Percentiles rank a stretch among this genome's conserved stretches.
phyloP scores from a whole-genome alignment of 495 filamentous ascomycete genomes.

The Aspergillus campestris region DNA sequence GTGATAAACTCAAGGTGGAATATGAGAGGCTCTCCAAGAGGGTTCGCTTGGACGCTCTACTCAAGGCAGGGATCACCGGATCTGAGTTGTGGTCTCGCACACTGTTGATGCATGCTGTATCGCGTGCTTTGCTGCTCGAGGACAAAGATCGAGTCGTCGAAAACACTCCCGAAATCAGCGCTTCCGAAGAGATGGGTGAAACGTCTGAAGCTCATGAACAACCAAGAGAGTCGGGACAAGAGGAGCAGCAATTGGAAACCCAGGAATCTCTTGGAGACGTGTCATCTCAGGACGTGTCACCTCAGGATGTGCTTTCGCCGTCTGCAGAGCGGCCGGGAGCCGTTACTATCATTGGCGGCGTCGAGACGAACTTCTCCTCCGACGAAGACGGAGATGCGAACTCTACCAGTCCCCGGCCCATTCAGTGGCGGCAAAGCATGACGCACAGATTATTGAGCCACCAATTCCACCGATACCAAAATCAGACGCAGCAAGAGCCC shows the following conservation, averaged over 20 bases:
- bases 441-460: too few species aligned
- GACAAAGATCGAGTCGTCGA: constrained; percentile 10
- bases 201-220: background rate
- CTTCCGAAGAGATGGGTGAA: constrained; percentile 4
- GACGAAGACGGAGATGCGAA: too few species aligned
- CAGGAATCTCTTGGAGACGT: too few species aligned
- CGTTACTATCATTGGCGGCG: too few species aligned
- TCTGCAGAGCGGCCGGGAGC: too few species aligned
- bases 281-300: too few species aligned
- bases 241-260: background rate
- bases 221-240: background rate
- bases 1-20: constrained; percentile 12
- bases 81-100: constrained; percentile 28
- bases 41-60: constrained; percentile 17
- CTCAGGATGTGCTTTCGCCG: too few species aligned
- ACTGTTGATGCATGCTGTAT: constrained; percentile 22
- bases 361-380: too few species aligned
- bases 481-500: too few species aligned
- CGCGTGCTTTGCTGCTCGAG: constrained; percentile 23
- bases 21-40: constrained; percentile 15
- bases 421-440: too few species aligned
- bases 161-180: background rate
- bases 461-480: too few species aligned
- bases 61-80: constrained; percentile 19
- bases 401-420: too few species aligned